Evolutionary conservation across 108 stramenopile species (phyloP).

Genomic region (Cyclotella cryptica): DNA sequence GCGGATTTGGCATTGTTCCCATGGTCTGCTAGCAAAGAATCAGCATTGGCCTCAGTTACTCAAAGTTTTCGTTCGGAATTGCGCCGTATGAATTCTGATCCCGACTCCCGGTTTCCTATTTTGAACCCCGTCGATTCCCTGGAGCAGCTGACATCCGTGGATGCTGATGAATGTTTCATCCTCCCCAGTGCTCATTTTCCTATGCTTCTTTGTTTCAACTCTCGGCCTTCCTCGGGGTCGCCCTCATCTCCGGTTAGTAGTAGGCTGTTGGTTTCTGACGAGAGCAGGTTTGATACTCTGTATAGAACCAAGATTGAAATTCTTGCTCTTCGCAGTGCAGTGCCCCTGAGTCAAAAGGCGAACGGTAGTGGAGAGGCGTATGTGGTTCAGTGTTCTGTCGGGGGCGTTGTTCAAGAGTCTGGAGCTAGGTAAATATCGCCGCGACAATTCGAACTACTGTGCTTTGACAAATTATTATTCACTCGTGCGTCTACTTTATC

Average conservation of each 20-base stretch:
- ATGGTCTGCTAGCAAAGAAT: conserved; percentile 83
- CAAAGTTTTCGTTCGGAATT: conserved; percentile 66
- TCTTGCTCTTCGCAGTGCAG: conserved; percentile 35
- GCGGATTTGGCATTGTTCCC: conserved; percentile 83
- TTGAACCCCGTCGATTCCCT: conserved; percentile 78
- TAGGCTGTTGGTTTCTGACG: neutral
- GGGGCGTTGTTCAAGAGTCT: conserved; percentile 70
- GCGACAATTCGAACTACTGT: neutral
- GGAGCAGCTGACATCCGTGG: conserved; percentile 64
- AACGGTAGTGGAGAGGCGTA: conserved; percentile 34
- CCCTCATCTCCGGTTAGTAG: neutral
- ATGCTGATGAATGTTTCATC: conserved; percentile 79
- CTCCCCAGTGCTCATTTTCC: conserved; percentile 91
- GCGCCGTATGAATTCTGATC: conserved; percentile 36
- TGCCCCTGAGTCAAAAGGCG: conserved; percentile 6
- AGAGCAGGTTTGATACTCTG: conserved; percentile 49
- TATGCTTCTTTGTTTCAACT: conserved; percentile 80
- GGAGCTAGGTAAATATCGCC: conserved; percentile 42
- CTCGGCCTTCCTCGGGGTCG: neutral
- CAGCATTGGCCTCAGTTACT: conserved; percentile 72
- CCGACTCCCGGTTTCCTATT: conserved; percentile 45
- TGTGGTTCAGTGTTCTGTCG: conserved; percentile 68
- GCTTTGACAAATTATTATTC: neutral
- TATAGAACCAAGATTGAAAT: conserved; percentile 76
- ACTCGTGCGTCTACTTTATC: neutral